A percentile compares a stretch with the other conserved stretches of the same genome.
These are phyloP conservation scores for Mucor irregularis DNA, from an alignment of 371 early-diverging fungal species.

Conservation along the genomic window DNA sequence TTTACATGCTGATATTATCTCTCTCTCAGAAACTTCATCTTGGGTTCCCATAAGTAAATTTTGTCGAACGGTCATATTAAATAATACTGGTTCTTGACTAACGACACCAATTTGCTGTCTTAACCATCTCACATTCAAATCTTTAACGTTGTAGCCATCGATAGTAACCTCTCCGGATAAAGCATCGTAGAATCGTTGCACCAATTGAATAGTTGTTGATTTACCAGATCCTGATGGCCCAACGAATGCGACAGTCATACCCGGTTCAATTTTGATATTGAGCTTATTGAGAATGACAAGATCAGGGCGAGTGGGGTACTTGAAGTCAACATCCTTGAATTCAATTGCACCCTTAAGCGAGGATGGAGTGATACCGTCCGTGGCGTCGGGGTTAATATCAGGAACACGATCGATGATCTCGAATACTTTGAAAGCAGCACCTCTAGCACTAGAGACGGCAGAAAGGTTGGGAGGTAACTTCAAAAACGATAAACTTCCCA, in stretches of 20 bases:
- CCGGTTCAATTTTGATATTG: slow-evolving; percentile 61
- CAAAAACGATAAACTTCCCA: slow-evolving; percentile 38
- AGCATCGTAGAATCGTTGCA: slow-evolving; percentile 72
- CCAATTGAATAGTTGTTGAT: slow-evolving; percentile 66
- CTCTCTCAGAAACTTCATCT: slow-evolving; percentile 47
- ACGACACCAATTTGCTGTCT: slow-evolving; percentile 69
- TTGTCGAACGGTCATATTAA: slow-evolving; percentile 71
- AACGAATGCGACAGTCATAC: slow-evolving; percentile 65
- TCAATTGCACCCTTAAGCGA: slow-evolving; percentile 52
- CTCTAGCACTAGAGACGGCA: slow-evolving; percentile 62
- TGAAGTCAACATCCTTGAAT: slow-evolving; percentile 70
- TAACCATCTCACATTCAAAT: slow-evolving; percentile 59
- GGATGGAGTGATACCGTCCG: slow-evolving; percentile 37
- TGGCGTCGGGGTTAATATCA: slow-evolving; percentile 58
- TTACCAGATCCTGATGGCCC: slow-evolving; percentile 73
- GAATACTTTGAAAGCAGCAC: slow-evolving; percentile 71
- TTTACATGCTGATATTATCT: slow-evolving; percentile 61
- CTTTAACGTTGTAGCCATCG: slow-evolving; percentile 54
- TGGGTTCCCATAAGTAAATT: slow-evolving; percentile 68
- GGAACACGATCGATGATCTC: slow-evolving; percentile 77
- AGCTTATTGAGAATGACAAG: slow-evolving; percentile 56
- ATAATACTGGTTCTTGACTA: slow-evolving; percentile 74
- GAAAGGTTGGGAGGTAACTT: slow-evolving; percentile 60
- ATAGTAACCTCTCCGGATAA: slow-evolving; percentile 53
- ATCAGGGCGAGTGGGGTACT: slow-evolving; percentile 68